Percentiles rank a stretch among this genome's conserved stretches.
Evolutionary conservation across 345 rosid species (phyloP).

Genomic region (Citrus australasica): DNA sequence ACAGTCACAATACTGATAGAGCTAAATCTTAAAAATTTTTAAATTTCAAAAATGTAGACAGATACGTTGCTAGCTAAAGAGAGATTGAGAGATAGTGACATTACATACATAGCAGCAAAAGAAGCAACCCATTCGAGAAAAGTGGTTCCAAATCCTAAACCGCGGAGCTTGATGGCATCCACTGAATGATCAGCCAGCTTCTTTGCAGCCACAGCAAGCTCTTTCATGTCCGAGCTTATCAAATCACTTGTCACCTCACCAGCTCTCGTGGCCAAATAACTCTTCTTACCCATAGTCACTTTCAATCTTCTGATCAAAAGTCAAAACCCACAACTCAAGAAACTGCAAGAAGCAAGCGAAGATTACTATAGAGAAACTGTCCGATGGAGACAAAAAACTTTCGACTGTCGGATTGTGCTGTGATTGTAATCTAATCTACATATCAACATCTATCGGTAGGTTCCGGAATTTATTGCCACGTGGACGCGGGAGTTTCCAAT

Average conservation of each 20-base stretch:
- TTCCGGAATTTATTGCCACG: not conserved
- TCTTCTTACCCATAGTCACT: constrained; percentile 17
- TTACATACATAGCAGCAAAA: constrained; percentile 76
- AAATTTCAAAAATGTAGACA: not conserved
- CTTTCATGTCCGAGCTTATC: constrained; percentile 32
- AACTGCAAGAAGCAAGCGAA: not conserved
- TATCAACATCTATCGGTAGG: no score
- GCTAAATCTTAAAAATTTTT: not conserved
- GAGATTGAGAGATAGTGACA: constrained; percentile 6
- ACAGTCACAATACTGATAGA: not conserved
- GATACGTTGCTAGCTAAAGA: not conserved
- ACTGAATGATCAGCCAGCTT: constrained; percentile 33
- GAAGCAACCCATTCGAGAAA: constrained; percentile 83
- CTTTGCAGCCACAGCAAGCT: constrained; percentile 35
- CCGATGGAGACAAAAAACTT: not conserved
- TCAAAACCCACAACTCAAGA: not conserved
- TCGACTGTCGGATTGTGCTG: not conserved
- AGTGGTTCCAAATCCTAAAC: constrained; percentile 67
- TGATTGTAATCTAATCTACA: not conserved
- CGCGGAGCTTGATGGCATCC: constrained; percentile 41
- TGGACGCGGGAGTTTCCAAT: not conserved
- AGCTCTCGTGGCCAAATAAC: constrained; percentile 24
- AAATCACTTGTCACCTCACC: constrained; percentile 12
- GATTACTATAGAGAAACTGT: not conserved
- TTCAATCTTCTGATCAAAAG: not conserved